Conservation (phyloP, 2,329 filamentous ascomycete species). For the Claviceps humidiphila region DNA sequence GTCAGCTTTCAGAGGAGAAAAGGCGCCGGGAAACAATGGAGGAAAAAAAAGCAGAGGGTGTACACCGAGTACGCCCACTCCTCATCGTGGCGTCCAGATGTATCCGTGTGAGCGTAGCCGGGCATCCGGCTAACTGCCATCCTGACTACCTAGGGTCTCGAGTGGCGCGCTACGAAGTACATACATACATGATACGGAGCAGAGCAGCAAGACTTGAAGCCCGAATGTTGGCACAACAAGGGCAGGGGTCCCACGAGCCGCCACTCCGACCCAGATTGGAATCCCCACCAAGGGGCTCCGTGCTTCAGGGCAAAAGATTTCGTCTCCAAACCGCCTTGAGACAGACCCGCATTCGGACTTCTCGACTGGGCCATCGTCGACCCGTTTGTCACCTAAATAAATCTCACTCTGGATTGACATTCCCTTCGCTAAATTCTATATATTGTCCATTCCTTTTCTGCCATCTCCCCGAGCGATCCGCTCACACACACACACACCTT, state of each 20-base stretch:
- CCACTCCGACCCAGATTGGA: constrained; percentile 4
- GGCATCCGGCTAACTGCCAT: not conserved
- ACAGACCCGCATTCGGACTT: not conserved
- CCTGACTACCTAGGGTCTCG: not conserved
- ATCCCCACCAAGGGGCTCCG: not conserved
- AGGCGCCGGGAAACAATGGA: too few relatives aligned
- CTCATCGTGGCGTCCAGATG: not conserved
- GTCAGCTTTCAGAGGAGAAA: constrained; percentile 2
- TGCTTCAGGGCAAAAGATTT: not conserved
- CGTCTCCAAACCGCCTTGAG: not conserved
- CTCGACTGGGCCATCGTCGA: not conserved
- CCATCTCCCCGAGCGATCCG: not conserved
- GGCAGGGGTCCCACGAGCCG: not conserved
- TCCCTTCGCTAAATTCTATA: not conserved
- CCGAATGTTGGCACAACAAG: not conserved
- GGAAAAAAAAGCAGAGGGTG: not conserved
- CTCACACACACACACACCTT: not conserved
- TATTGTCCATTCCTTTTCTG: not conserved
- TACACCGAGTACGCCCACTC: not conserved
- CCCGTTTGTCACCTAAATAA: not conserved
- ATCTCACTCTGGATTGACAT: not conserved
- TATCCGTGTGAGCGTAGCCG: not conserved
- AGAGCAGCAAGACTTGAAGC: too few relatives aligned
- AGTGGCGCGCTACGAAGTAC: not conserved
- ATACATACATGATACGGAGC: too few relatives aligned